These are phyloP conservation scores for Neopestalotiopsis sp. DNA, from an alignment of 2,329 filamentous ascomycete genomes.

Conservation along the genomic window DNA sequence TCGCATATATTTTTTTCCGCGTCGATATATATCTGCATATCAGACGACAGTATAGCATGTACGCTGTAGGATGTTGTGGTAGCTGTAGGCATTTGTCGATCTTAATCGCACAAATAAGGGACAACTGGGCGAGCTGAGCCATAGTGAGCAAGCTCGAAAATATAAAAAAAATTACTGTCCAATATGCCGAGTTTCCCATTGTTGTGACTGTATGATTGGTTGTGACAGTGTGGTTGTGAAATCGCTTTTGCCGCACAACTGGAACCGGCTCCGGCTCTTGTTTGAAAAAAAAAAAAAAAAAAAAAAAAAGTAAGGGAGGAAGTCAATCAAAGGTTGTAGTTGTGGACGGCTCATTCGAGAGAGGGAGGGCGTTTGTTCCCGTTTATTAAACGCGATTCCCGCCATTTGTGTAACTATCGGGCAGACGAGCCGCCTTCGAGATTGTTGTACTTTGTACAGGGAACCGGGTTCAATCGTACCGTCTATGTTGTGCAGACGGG, in stretches of 20 bases:
- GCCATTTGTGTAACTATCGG: neutral
- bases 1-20: neutral
- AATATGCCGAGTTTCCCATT: neutral
- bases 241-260: no score
- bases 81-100: slow-evolving; percentile 3
- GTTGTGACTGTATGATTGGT: neutral
- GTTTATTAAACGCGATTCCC: neutral
- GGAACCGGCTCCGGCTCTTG: no score
- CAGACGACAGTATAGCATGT: slow-evolving; percentile 2
- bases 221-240: no score
- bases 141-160: slow-evolving; percentile 1
- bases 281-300: no score
- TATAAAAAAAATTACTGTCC: neutral
- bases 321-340: no score
- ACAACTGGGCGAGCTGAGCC: neutral
- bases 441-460: neutral
- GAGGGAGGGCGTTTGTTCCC: no score
- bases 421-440: neutral
- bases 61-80: neutral
- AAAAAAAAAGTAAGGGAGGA: no score
- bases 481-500: neutral
- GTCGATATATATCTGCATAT: slow-evolving; percentile 4
- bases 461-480: neutral
- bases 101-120: neutral
- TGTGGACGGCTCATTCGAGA: no score